Conservation (phyloP, 2,329 filamentous ascomycete genomes). For the Pseudogymnoascus sp. region DNA sequence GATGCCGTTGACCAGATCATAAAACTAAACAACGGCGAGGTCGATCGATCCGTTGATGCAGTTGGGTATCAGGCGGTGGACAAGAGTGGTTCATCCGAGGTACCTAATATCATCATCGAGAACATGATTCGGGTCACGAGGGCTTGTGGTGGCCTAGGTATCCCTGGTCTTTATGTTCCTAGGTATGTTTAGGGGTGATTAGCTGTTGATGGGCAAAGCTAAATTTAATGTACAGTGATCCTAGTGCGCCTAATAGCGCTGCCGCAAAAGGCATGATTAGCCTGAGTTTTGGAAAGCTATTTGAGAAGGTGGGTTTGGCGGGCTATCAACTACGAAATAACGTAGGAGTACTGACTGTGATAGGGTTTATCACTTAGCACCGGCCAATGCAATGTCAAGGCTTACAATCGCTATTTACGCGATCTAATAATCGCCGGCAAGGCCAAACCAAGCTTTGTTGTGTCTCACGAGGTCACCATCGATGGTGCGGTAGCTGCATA, state of each 20-base stretch:
- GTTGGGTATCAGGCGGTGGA: conserved; percentile 58
- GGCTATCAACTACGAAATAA: not conserved
- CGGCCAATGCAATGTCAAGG: conserved; percentile 61
- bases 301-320: conserved; percentile 48
- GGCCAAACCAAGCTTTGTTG: conserved; percentile 59
- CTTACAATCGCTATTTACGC: conserved; percentile 57
- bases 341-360: not conserved
- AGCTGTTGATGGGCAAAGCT: too few relatives aligned
- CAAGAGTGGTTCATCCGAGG: conserved; percentile 47
- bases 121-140: conserved; percentile 56
- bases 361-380: conserved; percentile 52
- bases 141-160: conserved; percentile 52
- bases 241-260: conserved; percentile 53
- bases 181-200: conserved; percentile 13
- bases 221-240: conserved; percentile 34
- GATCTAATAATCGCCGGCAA: conserved; percentile 57
- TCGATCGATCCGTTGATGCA: conserved; percentile 56
- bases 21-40: conserved; percentile 48
- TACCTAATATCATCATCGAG: conserved; percentile 55
- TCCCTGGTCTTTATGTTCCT: conserved; percentile 42
- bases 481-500: conserved; percentile 54
- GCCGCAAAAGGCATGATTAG: conserved; percentile 55
- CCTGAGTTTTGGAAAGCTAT: conserved; percentile 58
- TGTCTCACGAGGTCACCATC: conserved; percentile 55
- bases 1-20: conserved; percentile 56